Conservation (phyloP, 179 eudicot species). For the Amaranthus tricolor region DNA sequence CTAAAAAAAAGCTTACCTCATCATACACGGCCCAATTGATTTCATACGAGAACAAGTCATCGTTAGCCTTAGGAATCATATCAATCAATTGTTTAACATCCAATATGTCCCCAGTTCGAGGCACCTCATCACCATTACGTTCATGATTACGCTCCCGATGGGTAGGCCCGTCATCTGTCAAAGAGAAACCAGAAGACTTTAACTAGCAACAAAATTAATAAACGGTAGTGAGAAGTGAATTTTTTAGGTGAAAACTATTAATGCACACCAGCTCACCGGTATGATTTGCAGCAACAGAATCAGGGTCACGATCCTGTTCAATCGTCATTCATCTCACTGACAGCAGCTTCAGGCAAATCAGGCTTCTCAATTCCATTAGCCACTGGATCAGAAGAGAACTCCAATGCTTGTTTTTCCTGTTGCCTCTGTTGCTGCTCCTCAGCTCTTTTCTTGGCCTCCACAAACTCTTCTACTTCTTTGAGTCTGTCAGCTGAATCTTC, state of each 20-base stretch:
- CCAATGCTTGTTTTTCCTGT: constrained; percentile 40
- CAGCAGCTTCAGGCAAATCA: constrained; percentile 30
- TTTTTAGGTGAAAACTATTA: not conserved
- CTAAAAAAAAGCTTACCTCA: constrained; percentile 43
- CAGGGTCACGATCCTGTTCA: constrained; percentile 43
- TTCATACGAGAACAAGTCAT: constrained; percentile 81
- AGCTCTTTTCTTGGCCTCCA: constrained; percentile 66
- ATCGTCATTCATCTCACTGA: constrained; percentile 39
- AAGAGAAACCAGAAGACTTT: not conserved
- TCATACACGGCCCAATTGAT: constrained; percentile 89
- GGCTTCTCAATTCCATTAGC: constrained; percentile 51
- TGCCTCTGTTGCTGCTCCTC: constrained; percentile 67
- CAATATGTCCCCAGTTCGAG: constrained; percentile 54
- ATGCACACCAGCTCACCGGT: constrained; percentile 32
- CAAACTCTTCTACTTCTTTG: constrained; percentile 83
- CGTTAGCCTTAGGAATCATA: constrained; percentile 95
- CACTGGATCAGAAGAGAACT: constrained; percentile 34
- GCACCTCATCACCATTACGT: constrained; percentile 47
- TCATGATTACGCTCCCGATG: constrained; percentile 60
- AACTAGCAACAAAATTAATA: not conserved
- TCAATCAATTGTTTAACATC: constrained; percentile 97
- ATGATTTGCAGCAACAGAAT: constrained; percentile 32
- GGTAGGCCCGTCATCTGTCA: constrained; percentile 52
- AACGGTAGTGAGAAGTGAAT: not conserved
- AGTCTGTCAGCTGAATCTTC: constrained; percentile 75